Evolutionary conservation across 352 stramenopile genomes (phyloP).

Genomic region (Pythium biforme): DNA sequence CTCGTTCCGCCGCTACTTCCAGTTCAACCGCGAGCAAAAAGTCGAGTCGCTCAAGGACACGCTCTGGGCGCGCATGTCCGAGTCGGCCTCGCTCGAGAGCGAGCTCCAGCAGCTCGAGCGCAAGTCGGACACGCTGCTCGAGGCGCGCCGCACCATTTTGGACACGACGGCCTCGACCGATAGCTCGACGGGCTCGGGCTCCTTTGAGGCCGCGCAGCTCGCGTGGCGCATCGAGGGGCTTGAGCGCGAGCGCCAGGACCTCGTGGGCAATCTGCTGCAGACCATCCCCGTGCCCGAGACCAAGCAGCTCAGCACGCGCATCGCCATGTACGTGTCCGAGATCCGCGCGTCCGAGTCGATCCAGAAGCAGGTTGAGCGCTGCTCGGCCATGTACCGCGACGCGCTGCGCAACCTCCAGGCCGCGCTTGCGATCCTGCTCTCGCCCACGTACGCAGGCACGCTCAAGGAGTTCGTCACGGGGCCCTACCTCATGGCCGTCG

Average conservation of each 20-base stretch:
- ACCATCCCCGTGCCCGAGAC: slow-evolving; percentile 51
- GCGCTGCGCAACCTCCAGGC: slow-evolving; percentile 63
- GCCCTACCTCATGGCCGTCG: slow-evolving; percentile 62
- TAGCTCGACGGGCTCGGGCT: neutral
- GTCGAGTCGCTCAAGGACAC: slow-evolving; percentile 53
- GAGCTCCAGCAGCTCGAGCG: slow-evolving; percentile 60
- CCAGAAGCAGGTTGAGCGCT: slow-evolving; percentile 65
- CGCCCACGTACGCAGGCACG: slow-evolving; percentile 61
- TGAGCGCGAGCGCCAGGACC: slow-evolving; percentile 58
- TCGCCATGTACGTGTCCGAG: slow-evolving; percentile 74
- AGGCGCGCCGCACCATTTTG: slow-evolving; percentile 46
- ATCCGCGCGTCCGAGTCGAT: slow-evolving; percentile 66
- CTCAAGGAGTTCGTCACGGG: slow-evolving; percentile 70
- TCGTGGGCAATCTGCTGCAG: slow-evolving; percentile 45
- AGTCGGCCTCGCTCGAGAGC: slow-evolving; percentile 46
- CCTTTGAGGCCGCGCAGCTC: slow-evolving; percentile 27
- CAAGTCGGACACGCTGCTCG: slow-evolving; percentile 47
- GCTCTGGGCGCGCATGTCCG: slow-evolving; percentile 53
- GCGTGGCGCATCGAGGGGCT: slow-evolving; percentile 42
- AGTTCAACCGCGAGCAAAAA: slow-evolving; percentile 49
- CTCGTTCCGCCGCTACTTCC: slow-evolving; percentile 53
- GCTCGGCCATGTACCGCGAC: slow-evolving; percentile 53
- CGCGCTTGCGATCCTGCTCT: slow-evolving; percentile 62
- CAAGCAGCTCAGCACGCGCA: slow-evolving; percentile 65
- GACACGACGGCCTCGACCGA: slow-evolving; percentile 9